A percentile compares a stretch with the other conserved stretches of the same genome.
phyloP scores from a whole-genome alignment of 2,329 filamentous ascomycete genomes.

The Alternaria viburni region DNA sequence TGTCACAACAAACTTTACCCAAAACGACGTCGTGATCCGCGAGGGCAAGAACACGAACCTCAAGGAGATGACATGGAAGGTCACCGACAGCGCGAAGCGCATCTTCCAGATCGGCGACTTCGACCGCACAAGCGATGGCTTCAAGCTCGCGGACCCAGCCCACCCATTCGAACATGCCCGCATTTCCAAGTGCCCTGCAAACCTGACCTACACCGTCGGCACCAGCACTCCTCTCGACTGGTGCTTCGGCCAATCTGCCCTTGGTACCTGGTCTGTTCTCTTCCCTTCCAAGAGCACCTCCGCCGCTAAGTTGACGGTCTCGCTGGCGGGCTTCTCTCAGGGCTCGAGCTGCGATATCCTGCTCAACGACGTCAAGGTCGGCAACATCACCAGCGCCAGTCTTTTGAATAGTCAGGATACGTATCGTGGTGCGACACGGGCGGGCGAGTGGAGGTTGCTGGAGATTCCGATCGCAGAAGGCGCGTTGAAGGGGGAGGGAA shows the following conservation, averaged over 20 bases:
- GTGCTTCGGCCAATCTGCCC: conserved; percentile 57
- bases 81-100: conserved; percentile 44
- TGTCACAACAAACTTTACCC: conserved; percentile 54
- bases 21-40: conserved; percentile 51
- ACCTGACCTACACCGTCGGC: conserved; percentile 55
- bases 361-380: conserved; percentile 51
- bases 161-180: conserved; percentile 54
- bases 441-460: conserved; percentile 57
- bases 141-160: conserved; percentile 50
- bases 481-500: conserved; percentile 41
- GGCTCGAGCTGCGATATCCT: conserved; percentile 51
- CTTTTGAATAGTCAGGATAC: conserved; percentile 55
- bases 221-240: conserved; percentile 49
- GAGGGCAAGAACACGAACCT: conserved; percentile 47
- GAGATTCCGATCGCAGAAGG: conserved; percentile 48
- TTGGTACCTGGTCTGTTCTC: conserved; percentile 41
- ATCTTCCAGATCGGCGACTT: conserved; percentile 60
- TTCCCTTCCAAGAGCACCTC: conserved; percentile 39
- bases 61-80: conserved; percentile 51
- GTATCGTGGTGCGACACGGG: conserved; percentile 56
- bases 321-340: conserved; percentile 54
- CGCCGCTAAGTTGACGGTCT: conserved; percentile 51
- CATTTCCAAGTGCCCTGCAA: conserved; percentile 53
- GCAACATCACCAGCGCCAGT: conserved; percentile 48
- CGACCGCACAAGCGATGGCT: conserved; percentile 56